Conservation (phyloP, 345 rosid species). For the Ailanthus altissimus region DNA sequence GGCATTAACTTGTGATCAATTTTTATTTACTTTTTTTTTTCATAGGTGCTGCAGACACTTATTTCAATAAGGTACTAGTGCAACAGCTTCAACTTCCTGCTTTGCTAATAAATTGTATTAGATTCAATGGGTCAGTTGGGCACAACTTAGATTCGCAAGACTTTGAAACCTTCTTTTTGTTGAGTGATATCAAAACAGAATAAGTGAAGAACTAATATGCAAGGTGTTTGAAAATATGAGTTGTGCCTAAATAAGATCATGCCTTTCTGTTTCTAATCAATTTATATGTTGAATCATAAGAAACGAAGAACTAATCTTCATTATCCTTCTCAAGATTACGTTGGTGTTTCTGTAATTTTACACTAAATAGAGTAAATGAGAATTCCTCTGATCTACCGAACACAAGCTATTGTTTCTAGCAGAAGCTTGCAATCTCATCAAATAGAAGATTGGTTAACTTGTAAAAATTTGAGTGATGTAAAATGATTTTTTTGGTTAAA, state of each 20-base stretch:
- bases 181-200: background rate
- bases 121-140: background rate
- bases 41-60: background rate
- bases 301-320: background rate
- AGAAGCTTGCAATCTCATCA: background rate
- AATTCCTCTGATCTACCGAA: background rate
- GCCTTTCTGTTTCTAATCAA: background rate
- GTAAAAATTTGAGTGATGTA: background rate
- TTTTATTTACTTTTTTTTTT: background rate
- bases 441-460: background rate
- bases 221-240: background rate
- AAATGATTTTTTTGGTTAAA: background rate
- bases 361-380: background rate
- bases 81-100: background rate
- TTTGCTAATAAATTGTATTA: constrained; percentile 3
- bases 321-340: background rate
- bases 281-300: background rate
- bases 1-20: background rate
- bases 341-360: background rate
- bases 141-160: background rate
- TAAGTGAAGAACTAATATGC: background rate
- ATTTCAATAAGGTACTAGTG: background rate
- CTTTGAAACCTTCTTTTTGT: background rate
- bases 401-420: constrained; percentile 2
- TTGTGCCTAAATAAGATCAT: background rate